phyloP scores from a whole-genome alignment of 805 yeast species.

The Dipodascus albidus region DNA sequence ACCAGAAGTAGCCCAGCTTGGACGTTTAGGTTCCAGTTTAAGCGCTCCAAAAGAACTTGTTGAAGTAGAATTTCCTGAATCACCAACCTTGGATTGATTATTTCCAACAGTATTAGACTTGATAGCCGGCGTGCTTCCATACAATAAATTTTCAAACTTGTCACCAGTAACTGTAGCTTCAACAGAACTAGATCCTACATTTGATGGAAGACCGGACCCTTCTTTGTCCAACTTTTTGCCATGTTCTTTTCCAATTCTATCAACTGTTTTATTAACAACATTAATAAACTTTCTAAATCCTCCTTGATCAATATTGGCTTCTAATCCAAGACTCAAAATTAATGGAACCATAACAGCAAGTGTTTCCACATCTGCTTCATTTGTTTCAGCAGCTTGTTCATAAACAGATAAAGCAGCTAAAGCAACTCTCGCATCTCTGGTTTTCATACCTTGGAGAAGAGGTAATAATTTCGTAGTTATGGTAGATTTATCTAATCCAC shows the following conservation, averaged over 20 bases:
- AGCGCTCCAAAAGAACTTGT: neutral
- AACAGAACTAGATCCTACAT: neutral
- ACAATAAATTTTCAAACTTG: constrained; percentile 11
- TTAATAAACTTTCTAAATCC: constrained; percentile 33
- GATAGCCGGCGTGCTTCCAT: constrained; percentile 4
- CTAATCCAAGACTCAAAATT: constrained; percentile 38
- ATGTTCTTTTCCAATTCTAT: constrained; percentile 35
- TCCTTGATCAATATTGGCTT: constrained; percentile 30
- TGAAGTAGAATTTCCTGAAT: neutral
- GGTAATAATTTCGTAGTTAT: constrained; percentile 77
- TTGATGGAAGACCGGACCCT: neutral
- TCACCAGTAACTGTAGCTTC: neutral
- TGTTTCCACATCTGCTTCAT: constrained; percentile 36
- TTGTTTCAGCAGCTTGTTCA: constrained; percentile 15
- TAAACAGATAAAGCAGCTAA: constrained; percentile 37
- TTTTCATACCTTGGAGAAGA: constrained; percentile 59
- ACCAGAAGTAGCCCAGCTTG: neutral
- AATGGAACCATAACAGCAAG: constrained; percentile 46
- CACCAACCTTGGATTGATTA: too few relatives aligned
- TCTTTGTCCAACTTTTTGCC: constrained; percentile 20
- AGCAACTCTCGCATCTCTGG: constrained; percentile 59
- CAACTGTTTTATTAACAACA: constrained; percentile 32
- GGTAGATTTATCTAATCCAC: constrained; percentile 57
- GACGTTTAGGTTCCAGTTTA: constrained; percentile 1
- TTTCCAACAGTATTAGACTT: neutral